Evolutionary conservation across 768 basidiomycete genomes (phyloP), one percentile per base, ranked within the genome.

Genomic region (Lactifluus rugatus): DNA sequence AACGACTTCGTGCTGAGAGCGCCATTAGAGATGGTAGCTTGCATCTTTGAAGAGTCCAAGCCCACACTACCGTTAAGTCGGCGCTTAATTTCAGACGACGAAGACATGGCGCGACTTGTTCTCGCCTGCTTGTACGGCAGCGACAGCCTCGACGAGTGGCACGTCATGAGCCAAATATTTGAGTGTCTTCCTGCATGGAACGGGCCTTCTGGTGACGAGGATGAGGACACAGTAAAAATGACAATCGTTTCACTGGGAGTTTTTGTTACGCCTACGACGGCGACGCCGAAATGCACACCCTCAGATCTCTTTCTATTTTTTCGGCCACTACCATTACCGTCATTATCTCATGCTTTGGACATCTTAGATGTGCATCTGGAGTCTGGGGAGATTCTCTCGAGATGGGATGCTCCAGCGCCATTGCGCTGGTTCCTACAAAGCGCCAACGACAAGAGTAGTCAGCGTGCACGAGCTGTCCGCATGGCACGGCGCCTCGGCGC

Each of bases 111-210:
- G 14, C 81, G 87, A 11, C 70, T 97, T 14, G 93, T 94, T 3
- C 81, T 98, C 13, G 87, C 93, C 7, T 87, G 85, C 65, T 71
- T 97, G 23, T 99, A 99, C 62, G 93, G 93, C 14, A 87, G 81
- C 65, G 78, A 83, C 58, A 79, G 79, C 55, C 71, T 85, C 34
- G 75, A 82, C 57, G 78, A 84, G 63, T 95, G 90, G 91, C 67
- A 82, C 0, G 83, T 76, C 4, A 97, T 96, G 93, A 90, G 87
- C 63, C 75, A 76, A 32, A 89, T 99, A 51, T 97, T 99, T 69
- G 95, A 99, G 68, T 99, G 94, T 68, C 77, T 98, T 32, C 95
- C 95, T 0, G 95, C 86, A 3, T 96, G 94, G 91, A 84, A 83
- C 56, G 74, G 83, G 8, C 62, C 75, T 3, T 69, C 69, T 42